phyloP scores from a whole-genome alignment of 306 rosid genomes.

The Cotoneaster glaucophyllus region DNA sequence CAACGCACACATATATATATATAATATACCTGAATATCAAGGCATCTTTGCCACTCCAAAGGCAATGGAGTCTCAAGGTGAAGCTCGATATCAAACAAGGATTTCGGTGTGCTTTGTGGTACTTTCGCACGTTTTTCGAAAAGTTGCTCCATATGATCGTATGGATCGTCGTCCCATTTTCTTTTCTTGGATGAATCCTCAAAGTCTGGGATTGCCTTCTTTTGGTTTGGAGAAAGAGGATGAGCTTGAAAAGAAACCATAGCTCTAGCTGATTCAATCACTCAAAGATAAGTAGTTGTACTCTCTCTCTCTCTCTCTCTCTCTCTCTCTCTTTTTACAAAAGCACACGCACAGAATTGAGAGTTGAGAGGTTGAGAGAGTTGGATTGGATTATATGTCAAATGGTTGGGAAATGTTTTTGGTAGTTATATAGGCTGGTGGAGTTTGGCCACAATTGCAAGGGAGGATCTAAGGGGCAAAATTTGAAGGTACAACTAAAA shows the following conservation, averaged over 20 bases:
- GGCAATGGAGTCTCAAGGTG: constrained; percentile 57
- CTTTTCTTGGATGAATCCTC: constrained; percentile 57
- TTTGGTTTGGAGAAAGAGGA: constrained; percentile 42
- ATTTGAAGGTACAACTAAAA: constrained; percentile 23
- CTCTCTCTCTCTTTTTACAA: neutral
- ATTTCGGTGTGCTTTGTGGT: constrained; percentile 20
- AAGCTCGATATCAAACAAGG: constrained; percentile 41
- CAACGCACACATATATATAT: neutral
- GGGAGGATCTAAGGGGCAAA: constrained; percentile 23
- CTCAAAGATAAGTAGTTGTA: neutral
- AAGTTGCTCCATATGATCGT: constrained; percentile 11
- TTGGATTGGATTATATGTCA: neutral
- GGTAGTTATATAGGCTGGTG: constrained; percentile 51
- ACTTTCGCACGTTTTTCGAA: constrained; percentile 34
- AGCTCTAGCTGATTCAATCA: neutral
- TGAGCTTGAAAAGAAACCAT: constrained; percentile 61
- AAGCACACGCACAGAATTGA: neutral
- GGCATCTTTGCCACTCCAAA: constrained; percentile 70
- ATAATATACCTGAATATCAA: constrained; percentile 58
- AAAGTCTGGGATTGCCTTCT: constrained; percentile 29
- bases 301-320: neutral
- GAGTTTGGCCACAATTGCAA: constrained; percentile 25
- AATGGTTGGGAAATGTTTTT: constrained; percentile 20
- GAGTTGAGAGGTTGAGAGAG: neutral
- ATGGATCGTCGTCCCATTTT: constrained; percentile 40